Percentiles rank a stretch among this genome's conserved stretches.
These are phyloP conservation scores for Kwoniella dejecticola DNA, from an alignment of 768 basidiomycete species.

Conservation along the genomic window DNA sequence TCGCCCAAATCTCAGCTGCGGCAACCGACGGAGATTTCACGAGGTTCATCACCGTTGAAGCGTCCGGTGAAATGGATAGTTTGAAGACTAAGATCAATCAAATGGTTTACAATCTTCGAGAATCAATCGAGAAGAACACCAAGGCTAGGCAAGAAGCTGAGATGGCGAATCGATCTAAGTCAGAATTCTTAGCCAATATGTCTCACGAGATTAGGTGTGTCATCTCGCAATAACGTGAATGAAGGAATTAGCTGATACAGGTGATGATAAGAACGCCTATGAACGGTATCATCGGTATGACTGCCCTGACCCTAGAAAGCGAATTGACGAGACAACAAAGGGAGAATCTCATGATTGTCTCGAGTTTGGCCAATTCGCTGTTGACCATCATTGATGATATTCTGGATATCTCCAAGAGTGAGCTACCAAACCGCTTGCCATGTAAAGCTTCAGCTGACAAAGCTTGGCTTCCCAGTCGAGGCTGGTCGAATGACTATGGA, in stretches of 20 bases:
- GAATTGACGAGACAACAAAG: slow-evolving; percentile 92
- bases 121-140: slow-evolving; percentile 97
- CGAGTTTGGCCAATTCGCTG: slow-evolving; percentile 87
- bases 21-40: slow-evolving; percentile 99
- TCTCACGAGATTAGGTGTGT: slow-evolving; percentile 88
- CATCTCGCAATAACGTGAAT: background rate
- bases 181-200: slow-evolving; percentile 99
- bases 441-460: slow-evolving; percentile 18
- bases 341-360: slow-evolving; percentile 92
- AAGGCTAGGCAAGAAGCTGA: slow-evolving; percentile 96
- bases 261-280: slow-evolving; percentile 76
- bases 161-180: slow-evolving; percentile 94
- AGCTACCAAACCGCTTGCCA: slow-evolving; percentile 49
- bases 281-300: slow-evolving; percentile 99
- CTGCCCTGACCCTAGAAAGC: slow-evolving; percentile 92
- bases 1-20: slow-evolving; percentile 96
- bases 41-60: slow-evolving; percentile 98
- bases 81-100: slow-evolving; percentile 84
- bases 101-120: slow-evolving; percentile 97
- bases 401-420: slow-evolving; percentile 98
- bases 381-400: slow-evolving; percentile 98
- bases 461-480: slow-evolving; percentile 69
- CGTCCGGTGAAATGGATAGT: slow-evolving; percentile 97
- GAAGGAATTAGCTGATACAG: background rate
- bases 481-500: slow-evolving; percentile 99